Conservation (phyloP, 345 rosid genomes). For the Rhodomyrtus tomentosa region DNA sequence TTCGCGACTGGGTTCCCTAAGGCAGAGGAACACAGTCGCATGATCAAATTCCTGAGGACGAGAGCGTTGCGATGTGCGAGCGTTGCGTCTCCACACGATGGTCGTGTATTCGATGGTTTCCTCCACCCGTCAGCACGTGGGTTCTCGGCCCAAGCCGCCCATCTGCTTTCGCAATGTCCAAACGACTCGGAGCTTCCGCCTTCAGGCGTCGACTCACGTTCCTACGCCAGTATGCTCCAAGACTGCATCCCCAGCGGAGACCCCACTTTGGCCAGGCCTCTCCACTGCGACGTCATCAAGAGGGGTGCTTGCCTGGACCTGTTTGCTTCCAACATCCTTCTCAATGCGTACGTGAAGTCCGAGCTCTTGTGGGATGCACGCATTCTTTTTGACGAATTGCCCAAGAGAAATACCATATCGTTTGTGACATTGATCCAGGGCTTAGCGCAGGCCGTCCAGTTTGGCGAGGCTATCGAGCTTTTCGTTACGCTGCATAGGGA, state of each 20-base stretch:
- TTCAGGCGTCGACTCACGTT: conserved; percentile 27
- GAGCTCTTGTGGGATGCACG: conserved; percentile 24
- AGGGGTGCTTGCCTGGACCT: conserved; percentile 66
- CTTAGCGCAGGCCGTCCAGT: conserved; percentile 8
- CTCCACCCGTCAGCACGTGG: background rate
- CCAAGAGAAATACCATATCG: conserved; percentile 45
- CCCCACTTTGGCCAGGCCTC: conserved; percentile 16
- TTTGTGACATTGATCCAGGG: conserved; percentile 59
- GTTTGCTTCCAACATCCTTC: conserved; percentile 50
- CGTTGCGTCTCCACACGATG: background rate
- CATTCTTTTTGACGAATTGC: conserved; percentile 65
- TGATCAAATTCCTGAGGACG: background rate
- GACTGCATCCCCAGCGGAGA: conserved; percentile 47
- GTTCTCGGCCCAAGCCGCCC: background rate
- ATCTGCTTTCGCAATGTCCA: background rate
- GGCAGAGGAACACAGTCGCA: background rate
- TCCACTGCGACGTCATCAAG: conserved; percentile 51
- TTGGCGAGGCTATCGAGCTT: conserved; percentile 31
- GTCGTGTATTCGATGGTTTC: background rate
- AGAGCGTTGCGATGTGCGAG: background rate
- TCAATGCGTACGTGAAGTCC: conserved; percentile 35
- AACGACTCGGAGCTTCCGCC: background rate
- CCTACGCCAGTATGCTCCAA: conserved; percentile 43
- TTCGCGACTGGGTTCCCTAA: background rate
- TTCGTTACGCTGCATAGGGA: conserved; percentile 47